Base-by-base conservation (phyloP, 257 asterid genomes). In the Schizonepeta tenuifolia region DNA sequence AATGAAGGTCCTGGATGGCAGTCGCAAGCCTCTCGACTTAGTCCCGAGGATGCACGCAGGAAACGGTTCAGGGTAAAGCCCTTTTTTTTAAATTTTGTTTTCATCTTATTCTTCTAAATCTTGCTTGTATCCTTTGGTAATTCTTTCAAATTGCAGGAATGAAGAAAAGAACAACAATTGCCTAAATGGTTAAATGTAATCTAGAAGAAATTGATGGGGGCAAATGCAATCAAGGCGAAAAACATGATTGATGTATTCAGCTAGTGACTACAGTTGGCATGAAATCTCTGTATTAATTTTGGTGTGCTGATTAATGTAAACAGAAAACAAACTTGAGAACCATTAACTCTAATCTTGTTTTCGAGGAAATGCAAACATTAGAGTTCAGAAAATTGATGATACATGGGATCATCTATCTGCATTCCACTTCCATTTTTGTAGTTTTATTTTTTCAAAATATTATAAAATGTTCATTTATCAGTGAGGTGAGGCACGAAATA, bases 31-130 rank as follows among this genome's bases (percentile, higher is more conserved):
- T 76, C 90, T 67, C 85, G 80, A 62, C 56, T 58, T 80, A 82
- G 86, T 80, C 83, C 92, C 13, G 93, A 85, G 50, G 86, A 86
- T 65, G 84, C 86, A 35, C 91, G 89, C 10, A 81, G 88, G 21
- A 90, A 85, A 75, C 87, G 98, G 51, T 89, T 91, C 77, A 88
- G 84, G 98, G 98, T 90, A 70, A 56, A 20, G 3, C 17, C 61
- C 68, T 22, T 17, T 59, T 46, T 43, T 44, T 17, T 17, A 55
- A 47, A n/a, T n/a, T 65, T 28, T 20, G 4, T 28, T 58, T 50
- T 61, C 21, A 20, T 53, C 9, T 28, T 54, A 31, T 57, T 24
- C 76, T 21, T 61, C 7, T 31, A 7, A 46, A 17, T 65, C 15
- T 41, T 67, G 6, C 55, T 5, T 2, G 8, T 21, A 11, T 11